Conservation (phyloP, 2,329 filamentous ascomycete genomes). For the Claviceps pusilla region DNA sequence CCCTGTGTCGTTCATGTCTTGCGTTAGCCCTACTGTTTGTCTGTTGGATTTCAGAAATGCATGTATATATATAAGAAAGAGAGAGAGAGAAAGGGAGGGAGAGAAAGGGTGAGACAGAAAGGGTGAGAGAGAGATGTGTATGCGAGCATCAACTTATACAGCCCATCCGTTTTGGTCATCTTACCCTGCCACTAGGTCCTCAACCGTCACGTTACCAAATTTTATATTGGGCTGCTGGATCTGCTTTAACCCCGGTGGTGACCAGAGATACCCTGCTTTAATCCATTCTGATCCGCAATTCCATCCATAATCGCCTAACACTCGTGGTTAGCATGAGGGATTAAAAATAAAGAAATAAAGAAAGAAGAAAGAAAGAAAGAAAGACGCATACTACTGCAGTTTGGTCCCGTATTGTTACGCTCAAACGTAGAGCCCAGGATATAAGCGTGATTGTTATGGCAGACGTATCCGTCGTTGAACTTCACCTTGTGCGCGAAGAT, state of each 20-base stretch:
- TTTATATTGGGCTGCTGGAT: neutral
- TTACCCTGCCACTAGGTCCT: constrained; percentile 1
- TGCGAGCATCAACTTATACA: too few species aligned
- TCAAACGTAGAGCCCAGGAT: neutral
- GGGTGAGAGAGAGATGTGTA: too few species aligned
- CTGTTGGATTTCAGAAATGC: neutral
- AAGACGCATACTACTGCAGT: neutral
- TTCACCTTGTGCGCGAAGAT: neutral
- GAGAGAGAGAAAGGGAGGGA: too few species aligned
- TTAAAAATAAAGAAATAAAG: neutral
- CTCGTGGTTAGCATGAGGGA: neutral
- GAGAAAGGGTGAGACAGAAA: too few species aligned
- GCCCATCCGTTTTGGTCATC: neutral
- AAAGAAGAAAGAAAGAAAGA: neutral
- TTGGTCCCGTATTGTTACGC: neutral
- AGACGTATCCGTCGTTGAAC: neutral
- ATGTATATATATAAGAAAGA: neutral
- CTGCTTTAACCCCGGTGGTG: neutral
- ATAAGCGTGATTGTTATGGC: neutral
- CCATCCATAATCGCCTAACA: neutral
- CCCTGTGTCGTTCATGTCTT: neutral
- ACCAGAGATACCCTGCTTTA: neutral
- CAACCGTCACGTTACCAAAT: neutral
- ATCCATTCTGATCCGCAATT: neutral
- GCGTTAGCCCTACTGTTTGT: neutral